Percentiles rank a stretch among this genome's conserved stretches.
Conservation (phyloP, 768 basidiomycete species). For the Kwoniella shandongensis region DNA sequence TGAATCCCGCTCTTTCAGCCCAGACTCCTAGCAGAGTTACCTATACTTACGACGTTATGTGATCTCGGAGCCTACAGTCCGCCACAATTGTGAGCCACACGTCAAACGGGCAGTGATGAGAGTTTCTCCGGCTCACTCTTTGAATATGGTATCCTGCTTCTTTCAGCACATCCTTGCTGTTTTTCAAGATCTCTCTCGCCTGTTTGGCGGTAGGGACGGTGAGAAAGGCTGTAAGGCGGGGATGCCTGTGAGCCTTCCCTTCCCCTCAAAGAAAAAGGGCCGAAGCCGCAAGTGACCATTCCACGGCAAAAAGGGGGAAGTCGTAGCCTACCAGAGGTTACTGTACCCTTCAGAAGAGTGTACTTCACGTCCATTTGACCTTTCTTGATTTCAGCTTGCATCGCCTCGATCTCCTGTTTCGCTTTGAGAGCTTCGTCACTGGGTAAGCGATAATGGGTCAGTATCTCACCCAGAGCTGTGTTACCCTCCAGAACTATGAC, state of each 20-base stretch:
- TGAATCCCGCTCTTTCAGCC: too few species aligned
- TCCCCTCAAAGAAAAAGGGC: too few species aligned
- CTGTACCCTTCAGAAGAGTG: conserved; percentile 5
- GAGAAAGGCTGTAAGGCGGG: conserved; percentile 31
- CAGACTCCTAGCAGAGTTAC: too few species aligned
- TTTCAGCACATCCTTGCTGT: conserved; percentile 4
- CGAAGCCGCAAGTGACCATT: background rate
- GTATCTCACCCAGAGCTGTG: too few species aligned
- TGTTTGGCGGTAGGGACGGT: conserved; percentile 27
- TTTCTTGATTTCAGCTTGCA: conserved; percentile 4
- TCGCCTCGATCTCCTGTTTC: conserved; percentile 10
- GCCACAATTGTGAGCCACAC: too few species aligned
- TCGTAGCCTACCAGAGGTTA: conserved; percentile 16
- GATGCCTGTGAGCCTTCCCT: too few species aligned
- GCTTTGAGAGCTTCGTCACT: conserved; percentile 13
- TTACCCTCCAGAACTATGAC: background rate
- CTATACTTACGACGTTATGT: conserved; percentile 30
- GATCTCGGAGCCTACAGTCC: conserved; percentile 22
- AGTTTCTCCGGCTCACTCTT: conserved; percentile 22
- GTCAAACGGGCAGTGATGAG: conserved; percentile 4
- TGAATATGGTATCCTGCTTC: conserved; percentile 20
- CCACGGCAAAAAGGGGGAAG: background rate
- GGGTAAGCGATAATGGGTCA: background rate
- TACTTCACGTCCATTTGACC: conserved; percentile 5
- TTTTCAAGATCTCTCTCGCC: conserved; percentile 16